A percentile compares a stretch with the other conserved stretches of the same genome.
Evolutionary conservation across 2,329 filamentous ascomycete species (phyloP).

Genomic region (Talaromyces rugulosus): DNA sequence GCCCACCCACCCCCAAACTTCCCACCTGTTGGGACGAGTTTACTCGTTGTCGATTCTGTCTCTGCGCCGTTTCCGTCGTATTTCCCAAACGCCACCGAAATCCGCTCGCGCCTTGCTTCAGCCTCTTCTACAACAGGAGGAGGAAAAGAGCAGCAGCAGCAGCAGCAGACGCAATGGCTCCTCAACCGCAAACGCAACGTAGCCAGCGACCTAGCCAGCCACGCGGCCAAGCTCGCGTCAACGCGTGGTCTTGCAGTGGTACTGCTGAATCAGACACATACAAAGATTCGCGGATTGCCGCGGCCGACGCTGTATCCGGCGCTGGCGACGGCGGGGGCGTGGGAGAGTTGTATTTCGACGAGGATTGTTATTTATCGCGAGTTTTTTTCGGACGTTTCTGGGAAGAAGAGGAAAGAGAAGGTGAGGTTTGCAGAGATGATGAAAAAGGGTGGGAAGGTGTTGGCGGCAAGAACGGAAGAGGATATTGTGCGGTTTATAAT

Average conservation of each 20-base stretch:
- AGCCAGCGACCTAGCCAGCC: constrained; percentile 59
- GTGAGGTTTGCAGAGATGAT: constrained; percentile 61
- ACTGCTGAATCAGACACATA: constrained; percentile 73
- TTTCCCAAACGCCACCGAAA: constrained; percentile 59
- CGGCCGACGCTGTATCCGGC: constrained; percentile 67
- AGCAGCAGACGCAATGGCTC: constrained; percentile 38
- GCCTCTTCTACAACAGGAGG: constrained; percentile 23
- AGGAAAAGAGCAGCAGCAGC: constrained; percentile 27
- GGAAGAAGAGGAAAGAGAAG: constrained; percentile 18
- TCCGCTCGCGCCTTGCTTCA: constrained; percentile 24
- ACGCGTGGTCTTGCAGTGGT: constrained; percentile 69
- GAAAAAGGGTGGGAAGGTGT: constrained; percentile 56
- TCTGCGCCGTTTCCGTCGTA: constrained; percentile 72
- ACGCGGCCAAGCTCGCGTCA: constrained; percentile 67
- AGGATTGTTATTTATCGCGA: constrained; percentile 76
- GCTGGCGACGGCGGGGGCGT: constrained; percentile 64
- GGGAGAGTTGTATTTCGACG: constrained; percentile 73
- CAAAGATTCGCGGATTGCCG: constrained; percentile 67
- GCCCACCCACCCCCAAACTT: constrained; percentile 61
- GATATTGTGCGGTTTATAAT: constrained; percentile 39
- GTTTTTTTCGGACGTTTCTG: constrained; percentile 45
- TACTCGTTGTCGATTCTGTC: constrained; percentile 74
- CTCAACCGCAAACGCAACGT: constrained; percentile 51
- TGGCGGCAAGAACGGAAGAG: constrained; percentile 22
- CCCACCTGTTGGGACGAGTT: constrained; percentile 58